Evolutionary conservation across 2,329 filamentous ascomycete species (phyloP).

Genomic region (Seiridium cupressi): DNA sequence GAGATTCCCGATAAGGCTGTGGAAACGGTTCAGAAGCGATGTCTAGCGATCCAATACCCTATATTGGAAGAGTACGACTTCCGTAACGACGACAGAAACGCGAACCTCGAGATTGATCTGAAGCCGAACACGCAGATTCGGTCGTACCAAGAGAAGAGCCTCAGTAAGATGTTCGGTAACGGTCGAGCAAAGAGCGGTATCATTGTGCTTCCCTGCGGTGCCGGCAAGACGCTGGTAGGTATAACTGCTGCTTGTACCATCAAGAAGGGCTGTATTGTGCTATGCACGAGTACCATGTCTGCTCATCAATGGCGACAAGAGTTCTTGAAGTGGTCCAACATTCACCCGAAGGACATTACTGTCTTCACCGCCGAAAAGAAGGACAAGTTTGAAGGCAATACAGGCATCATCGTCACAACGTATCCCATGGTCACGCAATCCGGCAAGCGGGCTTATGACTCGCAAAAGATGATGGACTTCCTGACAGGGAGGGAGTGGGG

Average conservation of each 20-base stretch:
- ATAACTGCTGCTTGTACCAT: constrained; percentile 98
- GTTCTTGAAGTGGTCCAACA: constrained; percentile 98
- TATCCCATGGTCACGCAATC: constrained; percentile 99
- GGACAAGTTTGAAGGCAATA: constrained; percentile 76
- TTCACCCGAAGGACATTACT: constrained; percentile 86
- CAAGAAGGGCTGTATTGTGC: constrained; percentile 91
- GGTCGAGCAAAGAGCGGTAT: constrained; percentile 95
- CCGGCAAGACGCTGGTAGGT: constrained; percentile 96
- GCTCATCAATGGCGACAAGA: constrained; percentile 96
- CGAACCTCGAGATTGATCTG: constrained; percentile 90
- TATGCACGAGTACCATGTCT: constrained; percentile 97
- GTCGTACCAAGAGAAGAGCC: constrained; percentile 91
- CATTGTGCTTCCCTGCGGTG: constrained; percentile 93
- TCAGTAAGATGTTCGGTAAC: constrained; percentile 99
- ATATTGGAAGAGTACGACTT: constrained; percentile 98
- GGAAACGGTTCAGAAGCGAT: constrained; percentile 85
- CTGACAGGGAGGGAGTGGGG: constrained; percentile 90
- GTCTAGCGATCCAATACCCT: constrained; percentile 80
- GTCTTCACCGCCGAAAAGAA: constrained; percentile 96
- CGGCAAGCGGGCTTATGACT: constrained; percentile 83
- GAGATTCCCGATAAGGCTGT: constrained; percentile 82
- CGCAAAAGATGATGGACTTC: constrained; percentile 97
- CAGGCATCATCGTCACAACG: constrained; percentile 94
- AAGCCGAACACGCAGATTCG: constrained; percentile 87
- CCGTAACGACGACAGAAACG: constrained; percentile 82